These are phyloP conservation scores for Zymoseptoria crescenta DNA, from an alignment of 2,329 filamentous ascomycete genomes.

Conservation along the genomic window DNA sequence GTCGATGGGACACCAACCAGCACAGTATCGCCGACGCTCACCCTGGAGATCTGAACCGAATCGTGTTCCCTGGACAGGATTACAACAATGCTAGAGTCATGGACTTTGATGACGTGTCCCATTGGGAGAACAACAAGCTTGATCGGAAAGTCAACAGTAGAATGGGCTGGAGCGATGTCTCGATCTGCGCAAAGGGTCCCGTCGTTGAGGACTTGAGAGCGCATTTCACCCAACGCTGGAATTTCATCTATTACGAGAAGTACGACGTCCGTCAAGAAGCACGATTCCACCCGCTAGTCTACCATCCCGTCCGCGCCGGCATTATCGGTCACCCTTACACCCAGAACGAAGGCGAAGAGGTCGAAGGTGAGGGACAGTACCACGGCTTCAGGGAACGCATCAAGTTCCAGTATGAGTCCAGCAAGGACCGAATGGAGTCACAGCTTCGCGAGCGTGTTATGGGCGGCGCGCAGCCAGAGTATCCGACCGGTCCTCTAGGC, in stretches of 20 bases:
- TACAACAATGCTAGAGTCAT: slow-evolving; percentile 68
- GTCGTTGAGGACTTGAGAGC: slow-evolving; percentile 66
- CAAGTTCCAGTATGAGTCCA: slow-evolving; percentile 21
- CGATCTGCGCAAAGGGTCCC: slow-evolving; percentile 65
- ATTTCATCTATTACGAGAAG: slow-evolving; percentile 80
- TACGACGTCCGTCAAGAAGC: slow-evolving; percentile 54
- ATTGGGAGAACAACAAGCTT: slow-evolving; percentile 81
- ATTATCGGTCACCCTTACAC: slow-evolving; percentile 29
- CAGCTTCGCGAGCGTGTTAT: slow-evolving; percentile 15
- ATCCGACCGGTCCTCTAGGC: slow-evolving; percentile 47
- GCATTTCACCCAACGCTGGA: slow-evolving; percentile 85
- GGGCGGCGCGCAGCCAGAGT: slow-evolving; percentile 10
- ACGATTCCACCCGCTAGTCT: slow-evolving; percentile 38
- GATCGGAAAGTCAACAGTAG: slow-evolving; percentile 62
- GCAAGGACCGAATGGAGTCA: slow-evolving; percentile 18
- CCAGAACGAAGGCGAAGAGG: slow-evolving; percentile 17
- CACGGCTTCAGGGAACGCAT: slow-evolving; percentile 27
- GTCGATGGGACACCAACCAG: slow-evolving; percentile 75
- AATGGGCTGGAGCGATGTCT: slow-evolving; percentile 91
- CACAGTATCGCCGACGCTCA: slow-evolving; percentile 81
- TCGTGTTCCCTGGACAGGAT: slow-evolving; percentile 82
- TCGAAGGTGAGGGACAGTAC: slow-evolving; percentile 24
- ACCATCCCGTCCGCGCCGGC: slow-evolving; percentile 30
- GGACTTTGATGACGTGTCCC: slow-evolving; percentile 70
- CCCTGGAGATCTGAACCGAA: slow-evolving; percentile 64